A percentile compares a stretch with the other conserved stretches of the same genome.
Conservation (phyloP, 345 rosid genomes). For the Camelina neglecta region DNA sequence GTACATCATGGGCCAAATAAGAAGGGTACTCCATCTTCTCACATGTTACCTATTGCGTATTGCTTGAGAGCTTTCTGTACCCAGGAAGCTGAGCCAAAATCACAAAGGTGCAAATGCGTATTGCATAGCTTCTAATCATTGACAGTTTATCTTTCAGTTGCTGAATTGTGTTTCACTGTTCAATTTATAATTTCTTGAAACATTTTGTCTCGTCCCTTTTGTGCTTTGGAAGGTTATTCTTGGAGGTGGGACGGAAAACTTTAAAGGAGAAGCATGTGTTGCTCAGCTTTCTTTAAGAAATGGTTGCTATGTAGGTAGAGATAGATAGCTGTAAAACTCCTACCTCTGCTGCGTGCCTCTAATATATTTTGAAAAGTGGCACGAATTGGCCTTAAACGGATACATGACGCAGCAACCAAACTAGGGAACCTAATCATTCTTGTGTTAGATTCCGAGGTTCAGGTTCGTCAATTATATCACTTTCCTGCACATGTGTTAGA, state of each 20-base stretch:
- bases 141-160: conserved; percentile 18
- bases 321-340: conserved; percentile 43
- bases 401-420: conserved; percentile 63
- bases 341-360: conserved; percentile 11
- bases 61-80: conserved; percentile 73
- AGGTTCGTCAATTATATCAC: conserved; percentile 58
- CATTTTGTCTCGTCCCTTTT: conserved; percentile 31
- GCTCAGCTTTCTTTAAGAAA: conserved; percentile 52
- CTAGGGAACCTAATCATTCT: conserved; percentile 77
- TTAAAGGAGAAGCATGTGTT: conserved; percentile 53
- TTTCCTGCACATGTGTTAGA: conserved; percentile 16
- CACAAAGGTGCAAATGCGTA: conserved; percentile 68
- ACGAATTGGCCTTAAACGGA: conserved; percentile 60
- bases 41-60: conserved; percentile 70
- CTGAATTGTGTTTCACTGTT: conserved; percentile 34
- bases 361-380: conserved; percentile 42
- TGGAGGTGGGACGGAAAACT: conserved; percentile 52
- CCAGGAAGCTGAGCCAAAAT: conserved; percentile 72
- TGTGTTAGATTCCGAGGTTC: conserved; percentile 80
- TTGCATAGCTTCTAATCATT: conserved; percentile 41
- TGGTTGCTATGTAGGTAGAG: conserved; percentile 66
- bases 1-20: conserved; percentile 27
- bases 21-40: conserved; percentile 41
- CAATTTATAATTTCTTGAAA: conserved; percentile 16
- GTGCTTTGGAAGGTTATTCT: conserved; percentile 61